Percentiles rank a stretch among this genome's conserved stretches.
Conservation (phyloP, 2,329 filamentous ascomycete genomes). For the Botrytis galanthina region DNA sequence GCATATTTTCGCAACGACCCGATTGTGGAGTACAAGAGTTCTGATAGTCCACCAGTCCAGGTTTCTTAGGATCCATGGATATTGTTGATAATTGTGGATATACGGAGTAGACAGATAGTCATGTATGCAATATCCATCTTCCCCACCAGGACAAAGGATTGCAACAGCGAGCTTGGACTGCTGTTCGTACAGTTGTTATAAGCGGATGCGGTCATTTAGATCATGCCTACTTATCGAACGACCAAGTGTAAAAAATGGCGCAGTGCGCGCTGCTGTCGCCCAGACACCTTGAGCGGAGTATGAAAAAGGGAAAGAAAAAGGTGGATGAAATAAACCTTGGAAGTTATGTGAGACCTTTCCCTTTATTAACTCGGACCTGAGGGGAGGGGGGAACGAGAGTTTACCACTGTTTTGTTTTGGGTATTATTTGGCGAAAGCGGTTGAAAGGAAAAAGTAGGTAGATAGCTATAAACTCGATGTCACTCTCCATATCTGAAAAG, state of each 20-base stretch:
- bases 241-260: neutral
- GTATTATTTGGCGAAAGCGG: neutral
- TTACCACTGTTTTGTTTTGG: neutral
- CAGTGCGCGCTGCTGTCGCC: neutral
- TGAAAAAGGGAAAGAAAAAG: neutral
- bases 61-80: neutral
- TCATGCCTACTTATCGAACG: neutral
- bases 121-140: slow-evolving; percentile 1
- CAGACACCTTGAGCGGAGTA: neutral
- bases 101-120: neutral
- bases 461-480: neutral
- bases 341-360: slow-evolving; percentile 3
- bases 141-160: neutral
- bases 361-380: neutral
- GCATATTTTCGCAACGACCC: neutral
- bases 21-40: neutral
- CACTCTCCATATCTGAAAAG: neutral
- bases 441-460: neutral
- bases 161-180: neutral
- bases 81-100: neutral
- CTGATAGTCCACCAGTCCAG: neutral
- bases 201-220: neutral
- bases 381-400: neutral
- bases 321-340: neutral
- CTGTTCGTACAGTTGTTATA: neutral